Evolutionary conservation across 768 basidiomycete species (phyloP).

Genomic region (Lentinula guzmanii): DNA sequence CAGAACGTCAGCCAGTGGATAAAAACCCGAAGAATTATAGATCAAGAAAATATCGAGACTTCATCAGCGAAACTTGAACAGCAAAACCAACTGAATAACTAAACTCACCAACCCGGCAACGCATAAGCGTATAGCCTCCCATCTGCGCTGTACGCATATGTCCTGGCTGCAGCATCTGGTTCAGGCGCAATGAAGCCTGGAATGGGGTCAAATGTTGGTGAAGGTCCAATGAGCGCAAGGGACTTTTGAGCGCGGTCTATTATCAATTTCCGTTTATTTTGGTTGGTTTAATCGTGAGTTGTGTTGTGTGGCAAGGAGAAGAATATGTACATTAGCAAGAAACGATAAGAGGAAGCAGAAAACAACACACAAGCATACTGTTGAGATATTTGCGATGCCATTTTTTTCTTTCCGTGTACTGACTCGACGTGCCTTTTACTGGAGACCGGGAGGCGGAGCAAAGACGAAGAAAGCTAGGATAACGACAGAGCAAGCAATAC

Average conservation of each 20-base stretch:
- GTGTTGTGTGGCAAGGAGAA: background rate
- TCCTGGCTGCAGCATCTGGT: slow-evolving; percentile 70
- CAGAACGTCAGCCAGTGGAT: no score
- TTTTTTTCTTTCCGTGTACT: slow-evolving; percentile 22
- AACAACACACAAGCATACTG: slow-evolving; percentile 75
- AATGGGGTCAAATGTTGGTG: slow-evolving; percentile 67
- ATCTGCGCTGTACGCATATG: slow-evolving; percentile 78
- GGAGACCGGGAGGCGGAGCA: background rate
- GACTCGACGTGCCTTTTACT: background rate
- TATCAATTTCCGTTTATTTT: no score
- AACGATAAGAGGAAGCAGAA: slow-evolving; percentile 2
- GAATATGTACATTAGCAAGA: slow-evolving; percentile 8
- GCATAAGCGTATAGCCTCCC: slow-evolving; percentile 86
- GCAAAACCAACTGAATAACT: slow-evolving; percentile 38
- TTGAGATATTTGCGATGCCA: slow-evolving; percentile 73
- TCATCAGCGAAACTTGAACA: slow-evolving; percentile 10
- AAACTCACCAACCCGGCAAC: slow-evolving; percentile 40
- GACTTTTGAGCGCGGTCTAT: slow-evolving; percentile 93
- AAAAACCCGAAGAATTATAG: no score
- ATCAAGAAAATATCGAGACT: background rate
- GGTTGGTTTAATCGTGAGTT: no score
- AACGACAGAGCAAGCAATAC: slow-evolving; percentile 16
- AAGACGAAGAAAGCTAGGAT: slow-evolving; percentile 9
- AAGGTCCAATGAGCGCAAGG: slow-evolving; percentile 77
- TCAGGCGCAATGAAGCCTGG: slow-evolving; percentile 63